A percentile compares a stretch with the other conserved stretches of the same genome.
Evolutionary conservation across 2,329 filamentous ascomycete genomes (phyloP).

Genomic region (Ophiocordyceps camponoti-leonardi): DNA sequence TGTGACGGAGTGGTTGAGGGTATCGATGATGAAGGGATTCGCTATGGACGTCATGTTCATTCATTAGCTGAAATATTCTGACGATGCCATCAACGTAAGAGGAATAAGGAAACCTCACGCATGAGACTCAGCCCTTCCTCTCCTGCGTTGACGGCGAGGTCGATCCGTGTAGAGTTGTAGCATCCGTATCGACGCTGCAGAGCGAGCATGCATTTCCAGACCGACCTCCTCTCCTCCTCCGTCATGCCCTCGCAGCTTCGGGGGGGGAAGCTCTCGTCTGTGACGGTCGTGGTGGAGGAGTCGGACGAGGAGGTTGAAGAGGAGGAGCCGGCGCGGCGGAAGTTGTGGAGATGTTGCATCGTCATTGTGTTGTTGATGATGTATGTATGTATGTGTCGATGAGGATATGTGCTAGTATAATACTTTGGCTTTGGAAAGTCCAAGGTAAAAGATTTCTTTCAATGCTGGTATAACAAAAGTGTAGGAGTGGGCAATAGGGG

Average conservation of each 20-base stretch:
- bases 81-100: not conserved
- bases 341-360: too few relatives aligned
- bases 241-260: constrained; percentile 16
- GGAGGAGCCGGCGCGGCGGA: not conserved
- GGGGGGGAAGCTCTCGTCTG: too few relatives aligned
- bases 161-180: constrained; percentile 31
- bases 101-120: constrained; percentile 23
- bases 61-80: not conserved
- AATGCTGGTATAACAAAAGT: too few relatives aligned
- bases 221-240: constrained; percentile 19
- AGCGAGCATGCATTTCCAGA: constrained; percentile 31
- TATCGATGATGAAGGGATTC: constrained; percentile 23
- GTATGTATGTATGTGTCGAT: too few relatives aligned
- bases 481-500: not conserved
- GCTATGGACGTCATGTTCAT: constrained; percentile 10
- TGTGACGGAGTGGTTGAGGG: constrained; percentile 19
- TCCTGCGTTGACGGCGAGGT: constrained; percentile 24
- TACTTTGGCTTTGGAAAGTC: too few relatives aligned
- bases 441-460: too few relatives aligned
- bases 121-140: constrained; percentile 21
- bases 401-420: too few relatives aligned
- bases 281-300: not conserved
- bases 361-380: too few relatives aligned
- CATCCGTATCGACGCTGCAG: constrained; percentile 28
- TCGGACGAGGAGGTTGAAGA: not conserved